Conservation (phyloP, 2,329 filamentous ascomycete genomes). For the Neonectria coccinea region DNA sequence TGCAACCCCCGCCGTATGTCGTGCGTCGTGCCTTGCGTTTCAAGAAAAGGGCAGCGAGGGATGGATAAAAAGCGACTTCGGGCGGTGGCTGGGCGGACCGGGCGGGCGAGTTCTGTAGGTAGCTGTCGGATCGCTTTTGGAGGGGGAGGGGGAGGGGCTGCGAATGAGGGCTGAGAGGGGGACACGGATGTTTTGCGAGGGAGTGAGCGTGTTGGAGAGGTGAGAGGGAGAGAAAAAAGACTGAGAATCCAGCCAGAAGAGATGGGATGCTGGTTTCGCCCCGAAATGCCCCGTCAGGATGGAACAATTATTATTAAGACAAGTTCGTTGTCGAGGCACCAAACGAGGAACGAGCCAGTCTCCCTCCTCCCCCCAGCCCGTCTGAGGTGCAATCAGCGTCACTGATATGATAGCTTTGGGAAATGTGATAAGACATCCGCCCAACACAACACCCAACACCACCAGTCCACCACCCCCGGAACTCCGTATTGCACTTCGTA, state of each 20-base stretch:
- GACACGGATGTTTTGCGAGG: not conserved
- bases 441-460: conserved; percentile 15
- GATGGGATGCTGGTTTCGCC: conserved; percentile 4
- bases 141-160: not conserved
- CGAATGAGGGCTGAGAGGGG: not conserved
- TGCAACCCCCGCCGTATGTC: conserved; percentile 15
- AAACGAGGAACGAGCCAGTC: conserved; percentile 9
- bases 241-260: conserved; percentile 4
- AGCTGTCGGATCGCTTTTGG: not conserved
- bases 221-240: not conserved
- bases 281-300: conserved; percentile 5
- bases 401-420: conserved; percentile 28
- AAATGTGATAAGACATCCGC: conserved; percentile 27
- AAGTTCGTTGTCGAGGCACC: conserved; percentile 18
- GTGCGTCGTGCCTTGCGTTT: not conserved
- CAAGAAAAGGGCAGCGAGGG: not conserved
- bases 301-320: conserved; percentile 23
- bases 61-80: not conserved
- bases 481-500: not conserved
- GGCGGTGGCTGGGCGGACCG: not conserved
- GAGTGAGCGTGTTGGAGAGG: not conserved
- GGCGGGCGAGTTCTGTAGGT: not conserved
- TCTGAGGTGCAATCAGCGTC: conserved; percentile 26
- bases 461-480: not conserved
- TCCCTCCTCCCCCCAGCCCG: conserved; percentile 17